Conservation (phyloP, 495 filamentous ascomycete genomes). For the Echria macrotheca region DNA sequence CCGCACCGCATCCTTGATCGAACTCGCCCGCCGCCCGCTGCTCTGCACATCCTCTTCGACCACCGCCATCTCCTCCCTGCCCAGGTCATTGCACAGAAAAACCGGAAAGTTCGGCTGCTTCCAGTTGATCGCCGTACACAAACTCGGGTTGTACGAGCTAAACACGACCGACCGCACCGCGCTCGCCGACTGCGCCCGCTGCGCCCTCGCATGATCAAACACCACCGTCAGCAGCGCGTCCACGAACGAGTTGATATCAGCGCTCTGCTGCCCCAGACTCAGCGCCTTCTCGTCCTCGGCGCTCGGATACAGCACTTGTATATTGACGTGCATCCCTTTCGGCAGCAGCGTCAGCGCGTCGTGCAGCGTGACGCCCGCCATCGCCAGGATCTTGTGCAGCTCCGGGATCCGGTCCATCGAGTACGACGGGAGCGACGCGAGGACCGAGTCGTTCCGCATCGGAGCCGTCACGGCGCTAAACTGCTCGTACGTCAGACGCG, state of each 20-base stretch:
- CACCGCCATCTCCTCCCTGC: conserved; percentile 32
- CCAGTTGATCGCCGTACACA: conserved; percentile 95
- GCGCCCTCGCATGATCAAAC: conserved; percentile 80
- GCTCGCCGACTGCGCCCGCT: conserved; percentile 61
- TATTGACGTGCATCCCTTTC: conserved; percentile 71
- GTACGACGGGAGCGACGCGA: conserved; percentile 40
- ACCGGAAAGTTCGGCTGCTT: conserved; percentile 98
- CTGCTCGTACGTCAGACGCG: conserved; percentile 65
- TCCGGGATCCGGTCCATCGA: conserved; percentile 54
- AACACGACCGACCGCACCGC: conserved; percentile 83
- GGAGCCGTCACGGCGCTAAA: conserved; percentile 62
- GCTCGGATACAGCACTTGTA: conserved; percentile 81
- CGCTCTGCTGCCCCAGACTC: conserved; percentile 61
- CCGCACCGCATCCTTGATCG: conserved; percentile 89
- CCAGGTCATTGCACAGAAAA: conserved; percentile 89
- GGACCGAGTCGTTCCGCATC: conserved; percentile 37
- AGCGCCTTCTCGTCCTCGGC: conserved; percentile 60
- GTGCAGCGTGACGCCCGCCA: conserved; percentile 66
- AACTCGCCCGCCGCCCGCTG: conserved; percentile 66
- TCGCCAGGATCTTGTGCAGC: conserved; percentile 63
- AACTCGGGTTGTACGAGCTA: conserved; percentile 78
- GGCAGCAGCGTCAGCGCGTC: conserved; percentile 72
- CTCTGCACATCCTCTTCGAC: conserved; percentile 34
- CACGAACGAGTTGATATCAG: conserved; percentile 81
- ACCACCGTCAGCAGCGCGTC: conserved; percentile 79